phyloP scores from a whole-genome alignment of 1,284 basidiomycete genomes.

The Gastroboletus turbinatus region DNA sequence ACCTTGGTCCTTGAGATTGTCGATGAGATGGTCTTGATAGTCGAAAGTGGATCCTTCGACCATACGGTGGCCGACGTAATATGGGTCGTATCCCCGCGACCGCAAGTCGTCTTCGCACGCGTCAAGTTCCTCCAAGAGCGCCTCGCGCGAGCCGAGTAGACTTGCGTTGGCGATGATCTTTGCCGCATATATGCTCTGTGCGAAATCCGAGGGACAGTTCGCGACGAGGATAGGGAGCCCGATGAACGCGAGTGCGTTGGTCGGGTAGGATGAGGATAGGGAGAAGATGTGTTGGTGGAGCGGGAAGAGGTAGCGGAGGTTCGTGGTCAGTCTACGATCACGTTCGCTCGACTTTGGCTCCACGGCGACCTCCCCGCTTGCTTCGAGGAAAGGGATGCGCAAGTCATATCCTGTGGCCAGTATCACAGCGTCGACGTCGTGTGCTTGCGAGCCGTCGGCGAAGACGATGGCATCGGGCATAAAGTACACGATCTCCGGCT shows the following conservation, averaged over 20 bases:
- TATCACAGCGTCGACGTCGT: slow-evolving; percentile 47
- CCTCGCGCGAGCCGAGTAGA: slow-evolving; percentile 40
- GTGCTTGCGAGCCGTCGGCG: slow-evolving; percentile 40
- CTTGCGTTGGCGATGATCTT: slow-evolving; percentile 44
- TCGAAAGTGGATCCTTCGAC: slow-evolving; percentile 41
- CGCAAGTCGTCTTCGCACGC: slow-evolving; percentile 41
- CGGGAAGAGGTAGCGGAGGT: slow-evolving; percentile 55
- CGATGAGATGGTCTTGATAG: slow-evolving; percentile 50
- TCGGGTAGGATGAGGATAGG: slow-evolving; percentile 44
- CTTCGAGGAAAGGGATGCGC: slow-evolving; percentile 51
- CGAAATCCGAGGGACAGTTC: slow-evolving; percentile 51
- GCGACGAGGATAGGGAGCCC: slow-evolving; percentile 47
- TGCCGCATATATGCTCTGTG: slow-evolving; percentile 48
- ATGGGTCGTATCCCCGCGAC: slow-evolving; percentile 46
- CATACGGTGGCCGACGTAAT: slow-evolving; percentile 48
- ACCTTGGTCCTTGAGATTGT: slow-evolving; percentile 42
- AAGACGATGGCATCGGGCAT: slow-evolving; percentile 45
- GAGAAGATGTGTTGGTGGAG: slow-evolving; percentile 54
- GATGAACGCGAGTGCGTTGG: slow-evolving; percentile 53
- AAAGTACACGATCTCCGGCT: slow-evolving; percentile 51
- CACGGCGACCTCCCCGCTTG: slow-evolving; percentile 29
- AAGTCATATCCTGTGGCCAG: slow-evolving; percentile 57
- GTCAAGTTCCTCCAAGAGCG: slow-evolving; percentile 43
- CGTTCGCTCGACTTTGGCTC: slow-evolving; percentile 28
- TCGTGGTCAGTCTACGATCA: slow-evolving; percentile 40